Percentiles rank a stretch among this genome's conserved stretches.
These are phyloP conservation scores for Picea engelmannii DNA, from an alignment of 83 land plant species.

Conservation along the genomic window DNA sequence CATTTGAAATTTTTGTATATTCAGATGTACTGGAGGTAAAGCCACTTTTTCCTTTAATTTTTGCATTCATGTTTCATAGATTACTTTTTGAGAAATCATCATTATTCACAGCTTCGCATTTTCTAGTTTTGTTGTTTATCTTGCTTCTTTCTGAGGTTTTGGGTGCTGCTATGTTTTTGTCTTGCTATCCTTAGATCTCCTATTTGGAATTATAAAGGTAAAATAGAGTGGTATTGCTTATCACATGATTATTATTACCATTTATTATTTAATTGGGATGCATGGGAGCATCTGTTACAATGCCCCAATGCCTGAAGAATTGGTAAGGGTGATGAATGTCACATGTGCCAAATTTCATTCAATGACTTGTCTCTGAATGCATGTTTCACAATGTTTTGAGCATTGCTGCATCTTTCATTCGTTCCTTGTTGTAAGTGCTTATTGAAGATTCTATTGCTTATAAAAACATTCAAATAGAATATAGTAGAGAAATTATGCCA, in stretches of 20 bases:
- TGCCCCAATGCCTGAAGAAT: too few species aligned
- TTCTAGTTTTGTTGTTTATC: background rate
- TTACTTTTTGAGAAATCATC: background rate
- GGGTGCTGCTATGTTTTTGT: background rate
- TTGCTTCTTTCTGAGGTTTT: background rate
- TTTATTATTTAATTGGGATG: background rate
- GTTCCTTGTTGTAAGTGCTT: background rate
- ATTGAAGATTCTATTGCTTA: constrained; percentile 8
- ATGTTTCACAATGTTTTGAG: background rate
- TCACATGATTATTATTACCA: background rate
- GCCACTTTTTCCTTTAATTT: background rate
- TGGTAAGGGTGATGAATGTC: background rate
- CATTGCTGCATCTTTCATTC: background rate
- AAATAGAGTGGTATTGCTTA: background rate
- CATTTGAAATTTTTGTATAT: too few species aligned
- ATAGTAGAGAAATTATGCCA: background rate
- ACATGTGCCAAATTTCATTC: background rate
- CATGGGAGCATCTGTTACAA: background rate
- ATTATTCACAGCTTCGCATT: background rate
- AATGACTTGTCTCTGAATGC: background rate
- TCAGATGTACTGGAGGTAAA: too few species aligned
- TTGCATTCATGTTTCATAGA: background rate
- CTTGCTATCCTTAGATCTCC: background rate
- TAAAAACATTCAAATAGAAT: background rate
- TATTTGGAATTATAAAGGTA: background rate